A percentile compares a stretch with the other conserved stretches of the same genome.
Conservation (phyloP, 768 basidiomycete species). For the Rossbeevera mucosa region DNA sequence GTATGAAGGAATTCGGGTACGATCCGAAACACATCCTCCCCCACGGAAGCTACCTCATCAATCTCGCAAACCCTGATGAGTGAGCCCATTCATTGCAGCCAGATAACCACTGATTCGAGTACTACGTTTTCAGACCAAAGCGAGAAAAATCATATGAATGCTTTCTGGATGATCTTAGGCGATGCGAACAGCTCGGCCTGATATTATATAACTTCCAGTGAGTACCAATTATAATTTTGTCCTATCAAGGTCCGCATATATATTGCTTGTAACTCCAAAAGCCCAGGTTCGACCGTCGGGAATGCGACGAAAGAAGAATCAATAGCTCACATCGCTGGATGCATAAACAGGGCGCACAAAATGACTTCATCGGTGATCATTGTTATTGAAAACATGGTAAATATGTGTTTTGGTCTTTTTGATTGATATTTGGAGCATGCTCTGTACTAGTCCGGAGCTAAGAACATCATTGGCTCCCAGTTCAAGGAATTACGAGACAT, state of each 20-base stretch:
- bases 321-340: constrained; percentile 60
- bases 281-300: constrained; percentile 84
- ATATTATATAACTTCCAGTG: constrained; percentile 83
- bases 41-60: constrained; percentile 83
- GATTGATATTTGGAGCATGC: neutral
- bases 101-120: neutral
- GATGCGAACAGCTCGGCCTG: constrained; percentile 75
- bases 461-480: constrained; percentile 70
- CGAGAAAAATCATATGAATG: constrained; percentile 70
- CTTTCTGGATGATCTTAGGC: constrained; percentile 75
- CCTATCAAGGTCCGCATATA: neutral
- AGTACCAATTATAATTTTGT: constrained; percentile 24
- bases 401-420: neutral
- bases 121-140: constrained; percentile 42
- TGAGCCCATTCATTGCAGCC: constrained; percentile 33
- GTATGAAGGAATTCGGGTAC: constrained; percentile 61
- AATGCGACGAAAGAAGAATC: constrained; percentile 55
- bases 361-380: constrained; percentile 53
- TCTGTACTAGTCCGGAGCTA: constrained; percentile 60
- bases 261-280: constrained; percentile 21
- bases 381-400: constrained; percentile 83
- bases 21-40: constrained; percentile 61
- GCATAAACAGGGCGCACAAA: constrained; percentile 69
- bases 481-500: constrained; percentile 67
- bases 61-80: constrained; percentile 77